Conservation (phyloP, 371 early-diverging fungal genomes). For the Lichtheimia corymbifera region DNA sequence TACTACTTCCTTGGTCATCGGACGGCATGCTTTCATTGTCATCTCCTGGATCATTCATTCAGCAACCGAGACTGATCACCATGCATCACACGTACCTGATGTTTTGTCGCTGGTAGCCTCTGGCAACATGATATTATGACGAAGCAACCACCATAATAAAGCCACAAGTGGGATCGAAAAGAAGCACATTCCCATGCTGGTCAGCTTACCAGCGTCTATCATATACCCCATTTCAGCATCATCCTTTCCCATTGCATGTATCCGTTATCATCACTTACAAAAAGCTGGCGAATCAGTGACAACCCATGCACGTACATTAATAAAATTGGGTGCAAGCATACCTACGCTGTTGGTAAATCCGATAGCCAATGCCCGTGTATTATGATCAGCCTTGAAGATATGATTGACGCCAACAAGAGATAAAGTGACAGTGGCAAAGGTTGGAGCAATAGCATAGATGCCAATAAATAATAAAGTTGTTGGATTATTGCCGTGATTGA, state of each 20-base stretch:
- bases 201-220: slow-evolving; percentile 4
- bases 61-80: no score
- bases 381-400: slow-evolving; percentile 27
- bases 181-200: slow-evolving; percentile 6
- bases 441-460: slow-evolving; percentile 9
- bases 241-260: no score
- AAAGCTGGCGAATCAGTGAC: slow-evolving; percentile 28
- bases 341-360: slow-evolving; percentile 41
- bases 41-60: no score
- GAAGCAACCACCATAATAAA: no score
- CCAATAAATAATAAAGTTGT: slow-evolving; percentile 12
- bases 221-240: no score
- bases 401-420: slow-evolving; percentile 11
- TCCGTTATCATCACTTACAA: slow-evolving; percentile 9
- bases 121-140: no score
- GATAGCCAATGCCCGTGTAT: slow-evolving; percentile 38
- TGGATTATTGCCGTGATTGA: slow-evolving; percentile 17
- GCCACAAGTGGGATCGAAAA: slow-evolving; percentile 3
- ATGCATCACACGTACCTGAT: no score
- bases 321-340: slow-evolving; percentile 40
- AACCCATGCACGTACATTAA: slow-evolving; percentile 36
- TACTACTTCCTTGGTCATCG: no score
- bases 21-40: no score
- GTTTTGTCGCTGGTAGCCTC: no score
- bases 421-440: background rate